Percentiles rank a stretch among this genome's conserved stretches.
phyloP scores from a whole-genome alignment of 2,329 filamentous ascomycete genomes.

The Polychaeton citri region DNA sequence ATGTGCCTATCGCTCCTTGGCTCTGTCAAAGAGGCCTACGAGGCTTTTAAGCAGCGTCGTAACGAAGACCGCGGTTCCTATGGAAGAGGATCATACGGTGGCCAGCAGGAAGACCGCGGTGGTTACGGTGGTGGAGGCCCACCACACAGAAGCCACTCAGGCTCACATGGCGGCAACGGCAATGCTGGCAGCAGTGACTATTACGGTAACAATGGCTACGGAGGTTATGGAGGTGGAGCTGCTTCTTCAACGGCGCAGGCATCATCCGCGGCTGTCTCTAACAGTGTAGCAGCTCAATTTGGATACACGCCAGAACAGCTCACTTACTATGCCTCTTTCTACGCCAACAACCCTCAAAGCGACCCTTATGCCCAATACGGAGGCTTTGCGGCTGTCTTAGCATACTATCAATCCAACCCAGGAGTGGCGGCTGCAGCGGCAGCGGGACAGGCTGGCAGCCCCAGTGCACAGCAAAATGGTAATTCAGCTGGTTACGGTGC shows the following conservation, averaged over 20 bases:
- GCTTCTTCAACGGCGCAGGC: constrained; percentile 21
- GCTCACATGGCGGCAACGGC: constrained; percentile 27
- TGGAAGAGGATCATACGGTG: constrained; percentile 21
- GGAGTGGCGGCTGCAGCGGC: not conserved
- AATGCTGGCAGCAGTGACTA: constrained; percentile 27
- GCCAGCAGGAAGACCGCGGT: constrained; percentile 19
- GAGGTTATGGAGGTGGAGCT: constrained; percentile 7
- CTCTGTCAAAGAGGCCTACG: constrained; percentile 81
- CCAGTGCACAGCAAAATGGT: not conserved
- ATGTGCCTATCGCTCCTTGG: constrained; percentile 77
- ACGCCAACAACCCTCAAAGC: constrained; percentile 66
- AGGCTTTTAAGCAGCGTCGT: constrained; percentile 62
- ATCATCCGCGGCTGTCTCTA: constrained; percentile 10
- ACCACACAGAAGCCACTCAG: constrained; percentile 3
- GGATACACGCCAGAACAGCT: constrained; percentile 10
- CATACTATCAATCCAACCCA: not conserved
- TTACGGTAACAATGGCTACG: constrained; percentile 16
- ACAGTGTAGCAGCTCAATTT: constrained; percentile 2
- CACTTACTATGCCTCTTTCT: constrained; percentile 64
- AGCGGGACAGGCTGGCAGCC: not conserved
- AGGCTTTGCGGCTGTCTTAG: constrained; percentile 39
- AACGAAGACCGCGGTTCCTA: constrained; percentile 25
- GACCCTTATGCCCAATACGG: constrained; percentile 89
- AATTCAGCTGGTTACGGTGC: not conserved
- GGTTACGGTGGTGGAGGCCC: constrained; percentile 11